phyloP scores from a whole-genome alignment of 75 land plant genomes.

The Ceratopteris richardii region DNA sequence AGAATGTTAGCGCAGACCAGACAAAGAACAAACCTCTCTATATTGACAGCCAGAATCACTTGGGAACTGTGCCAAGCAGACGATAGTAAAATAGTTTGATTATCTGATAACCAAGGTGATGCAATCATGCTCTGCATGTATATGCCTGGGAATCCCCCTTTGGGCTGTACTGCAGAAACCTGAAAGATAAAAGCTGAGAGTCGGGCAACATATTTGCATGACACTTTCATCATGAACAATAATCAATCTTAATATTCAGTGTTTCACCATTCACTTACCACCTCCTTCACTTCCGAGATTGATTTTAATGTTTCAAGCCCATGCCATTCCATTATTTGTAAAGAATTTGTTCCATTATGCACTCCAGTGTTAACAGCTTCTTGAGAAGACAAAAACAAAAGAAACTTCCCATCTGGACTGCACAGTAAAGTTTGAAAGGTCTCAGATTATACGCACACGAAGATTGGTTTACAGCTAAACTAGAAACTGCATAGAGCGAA shows the following conservation, averaged over 20 bases:
- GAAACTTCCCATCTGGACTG: conserved; percentile 86
- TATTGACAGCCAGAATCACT: conserved; percentile 61
- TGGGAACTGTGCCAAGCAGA: conserved; percentile 72
- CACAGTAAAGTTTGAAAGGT: too few species aligned
- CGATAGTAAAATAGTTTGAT: conserved; percentile 55
- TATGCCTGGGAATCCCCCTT: conserved; percentile 79
- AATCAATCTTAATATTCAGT: neutral
- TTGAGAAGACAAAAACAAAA: conserved; percentile 76
- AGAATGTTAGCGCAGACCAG: too few species aligned
- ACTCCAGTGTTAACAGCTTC: conserved; percentile 78
- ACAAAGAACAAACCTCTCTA: conserved; percentile 45
- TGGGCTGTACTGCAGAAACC: conserved; percentile 64
- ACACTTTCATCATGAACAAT: too few species aligned
- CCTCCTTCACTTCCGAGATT: conserved; percentile 43
- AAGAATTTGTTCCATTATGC: conserved; percentile 79
- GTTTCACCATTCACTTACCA: conserved; percentile 36
- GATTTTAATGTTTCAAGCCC: conserved; percentile 23
- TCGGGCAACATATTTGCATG: too few species aligned
- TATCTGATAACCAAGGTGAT: conserved; percentile 88
- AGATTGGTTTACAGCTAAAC: too few species aligned
- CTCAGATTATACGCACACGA: too few species aligned
- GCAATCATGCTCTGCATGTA: conserved; percentile 47
- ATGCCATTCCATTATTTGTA: conserved; percentile 76
- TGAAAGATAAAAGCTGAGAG: conserved; percentile 3
- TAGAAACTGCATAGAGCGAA: too few species aligned